Evolutionary conservation across 768 basidiomycete genomes (phyloP), one percentile per base, ranked within the genome.

Genomic region (Russula olivacea): DNA sequence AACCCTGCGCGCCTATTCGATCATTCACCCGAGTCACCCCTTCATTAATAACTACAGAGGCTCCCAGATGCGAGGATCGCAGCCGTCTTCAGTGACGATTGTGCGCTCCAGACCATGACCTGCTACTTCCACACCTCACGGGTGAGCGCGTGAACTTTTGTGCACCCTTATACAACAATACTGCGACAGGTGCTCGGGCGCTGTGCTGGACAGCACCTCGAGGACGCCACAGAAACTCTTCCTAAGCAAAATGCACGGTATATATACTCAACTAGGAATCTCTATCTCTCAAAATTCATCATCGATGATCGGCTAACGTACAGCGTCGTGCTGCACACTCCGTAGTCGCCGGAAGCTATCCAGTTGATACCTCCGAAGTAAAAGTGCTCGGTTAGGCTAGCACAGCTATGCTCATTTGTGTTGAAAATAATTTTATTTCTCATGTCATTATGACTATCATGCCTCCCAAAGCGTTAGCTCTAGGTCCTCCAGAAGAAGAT

Each of bases 1-100:
- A 54, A 32, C 65, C 65, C 65, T 66, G 65, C 23, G 65, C 65
- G 65, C 65, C 43, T 66, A 64, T 36, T 58, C 14, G 19, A 47
- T 43, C 23, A 43, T 48, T 23, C 19, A 45, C 48, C n/a, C 40
- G 58, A 34, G 32, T 55, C 38, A 55, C 6, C n/a, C 49, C 6
- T 28, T 43, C 48, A 52, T 28, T 52, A 11, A 30, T 48, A 28
- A 59, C 25, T 17, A 32, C 28, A 47, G 38, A 19, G 4, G 2
- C 56, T 30, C 25, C n/a, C 52, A 21, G 6, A n/a, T 43, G 14
- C 23, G 34, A 32, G 55, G 48, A 41, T 36, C 52, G 8, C 30
- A 17, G 45, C 52, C 4, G n/a, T 19, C 3, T 34, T n/a, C 21
- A n/a, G 50, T n/a, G 21, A 4, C 3, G 2, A 38, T 40, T 40